Base-by-base conservation (phyloP, 257 asterid species). In the Solanum pimpinellifolium region DNA sequence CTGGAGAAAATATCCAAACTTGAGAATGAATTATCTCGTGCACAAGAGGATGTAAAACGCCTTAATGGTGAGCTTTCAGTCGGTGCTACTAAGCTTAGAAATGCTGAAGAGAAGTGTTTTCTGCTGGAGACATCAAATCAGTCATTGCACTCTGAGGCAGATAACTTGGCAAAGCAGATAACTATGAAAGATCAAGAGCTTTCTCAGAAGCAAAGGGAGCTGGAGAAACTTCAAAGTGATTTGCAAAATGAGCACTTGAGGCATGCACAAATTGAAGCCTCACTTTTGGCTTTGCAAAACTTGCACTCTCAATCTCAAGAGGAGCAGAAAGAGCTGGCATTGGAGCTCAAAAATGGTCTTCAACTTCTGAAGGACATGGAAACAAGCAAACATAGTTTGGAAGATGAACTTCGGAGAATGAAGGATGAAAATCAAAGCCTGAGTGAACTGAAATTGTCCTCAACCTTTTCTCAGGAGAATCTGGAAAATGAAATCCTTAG, bases 111-210 rank as follows among this genome's bases (percentile, higher is more conserved):
- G 84, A 95, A 93, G 90, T 92, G 92, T 89, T 52, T 56, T 80
- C 65, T 87, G 47, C 85, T 96, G 90, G 95, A 94, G 90, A 90
- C 73, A 86, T 93, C 94, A 6, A 97, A 97, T 88, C 93, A 91
- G 77, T 92, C 97, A 6, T 86, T 97, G 84, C 89, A 87, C 9
- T 85, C 82, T 23, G 98, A 97, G 92, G 99, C 99, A 8, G 93
- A 93, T 84, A 90, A 93, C 88, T 89, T 97, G 89, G 93, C 87
- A 0, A 92, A 92, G 90, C 92, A 90, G 91, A 97, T 97, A 23
- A 89, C 94, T 33, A 18, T 87, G 91, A 97, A 95, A 92, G 99
- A 96, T 88, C 91, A 85, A 85, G 98, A 97, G 83, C 98, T 97
- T 70, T 91, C 88, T 5, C 83, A 85, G 87, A 97, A 94, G 93